Evolutionary conservation across 2,329 filamentous ascomycete genomes (phyloP).

Genomic region (Cucurbitaria berberidis): DNA sequence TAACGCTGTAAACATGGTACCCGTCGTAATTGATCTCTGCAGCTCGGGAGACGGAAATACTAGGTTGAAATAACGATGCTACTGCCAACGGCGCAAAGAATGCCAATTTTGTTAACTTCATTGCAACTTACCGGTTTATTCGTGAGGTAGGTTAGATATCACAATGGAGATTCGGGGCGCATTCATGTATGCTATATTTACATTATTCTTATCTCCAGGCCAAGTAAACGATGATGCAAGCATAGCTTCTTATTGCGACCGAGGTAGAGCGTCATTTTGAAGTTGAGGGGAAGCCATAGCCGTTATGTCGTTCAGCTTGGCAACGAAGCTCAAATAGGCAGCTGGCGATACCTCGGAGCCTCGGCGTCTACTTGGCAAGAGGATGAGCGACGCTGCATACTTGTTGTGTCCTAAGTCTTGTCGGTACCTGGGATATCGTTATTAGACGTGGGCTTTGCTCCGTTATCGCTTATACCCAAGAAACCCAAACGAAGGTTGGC

Average conservation of each 20-base stretch:
- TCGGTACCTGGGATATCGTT: no score
- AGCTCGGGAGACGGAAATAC: conserved; percentile 2
- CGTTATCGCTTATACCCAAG: no score
- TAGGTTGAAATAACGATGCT: conserved; percentile 14
- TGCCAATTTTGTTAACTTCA: conserved; percentile 15
- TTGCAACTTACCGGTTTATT: conserved; percentile 9
- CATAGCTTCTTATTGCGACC: background rate
- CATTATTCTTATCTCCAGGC: conserved; percentile 3
- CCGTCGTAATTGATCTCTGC: conserved; percentile 22
- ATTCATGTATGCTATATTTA: background rate
- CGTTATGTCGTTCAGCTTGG: conserved; percentile 22
- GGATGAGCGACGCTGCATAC: background rate
- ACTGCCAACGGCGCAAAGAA: conserved; percentile 18
- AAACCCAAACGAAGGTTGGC: no score
- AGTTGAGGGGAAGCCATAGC: conserved; percentile 17
- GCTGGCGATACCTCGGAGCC: conserved; percentile 12
- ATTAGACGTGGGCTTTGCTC: no score
- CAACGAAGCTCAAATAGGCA: conserved; percentile 22
- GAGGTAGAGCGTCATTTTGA: no score
- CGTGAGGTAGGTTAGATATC: no score
- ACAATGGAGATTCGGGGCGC: background rate
- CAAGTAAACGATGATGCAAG: conserved; percentile 3
- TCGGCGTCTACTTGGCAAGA: conserved; percentile 11
- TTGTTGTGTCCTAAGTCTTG: no score
- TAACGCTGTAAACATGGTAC: conserved; percentile 26